Base-by-base conservation (phyloP, 768 basidiomycete genomes). In the Calvatia gigantea region DNA sequence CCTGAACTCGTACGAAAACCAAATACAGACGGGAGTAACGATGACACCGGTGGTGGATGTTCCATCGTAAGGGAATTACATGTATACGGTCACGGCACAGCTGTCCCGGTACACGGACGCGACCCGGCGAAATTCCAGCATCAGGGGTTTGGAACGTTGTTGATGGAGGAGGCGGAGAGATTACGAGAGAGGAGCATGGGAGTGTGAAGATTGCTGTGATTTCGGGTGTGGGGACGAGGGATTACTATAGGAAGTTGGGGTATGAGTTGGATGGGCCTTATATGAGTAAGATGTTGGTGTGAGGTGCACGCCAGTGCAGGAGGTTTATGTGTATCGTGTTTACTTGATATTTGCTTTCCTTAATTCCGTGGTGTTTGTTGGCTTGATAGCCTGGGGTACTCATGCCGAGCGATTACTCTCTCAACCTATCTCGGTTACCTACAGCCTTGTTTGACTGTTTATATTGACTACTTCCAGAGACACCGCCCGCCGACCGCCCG, bases 131-230 rank as follows among this genome's bases (percentile, higher is more conserved):
- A 96, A 72, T 98, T 98, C 78, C 94, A 97, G 67, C 94, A 97
- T 72, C 91, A 93, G 78, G 97, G 97, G 6, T 98, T 98, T 69
- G 97, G 97, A 11, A 97, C 94, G 28, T 69, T 98, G 59, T 73
- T 99, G 59, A 99, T 99, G 97, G 97, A 99, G 67, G 97, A 99
- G 73, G 97, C 97, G 7, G 97, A 98, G 70, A 82, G 64, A 98
- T 99, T 76, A 94, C 97, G 23, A 77, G 88, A 61, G 96, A 98
- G 65, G 97, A 99, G 67, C 97, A 99, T 64, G 96, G 91, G 17
- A 98, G 94, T 69, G 77, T 89, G 59, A 95, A 98, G 72, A 73
- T 99, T 31, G 97, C 90, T n/a, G 96, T 99, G 57, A 99, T 99
- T 61, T 95, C 94, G 35, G 94, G 93, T 59, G 94, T 99, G 58